A percentile compares a stretch with the other conserved stretches of the same genome.
Conservation (phyloP, 1,284 basidiomycete species). For the Megacollybia platyphylla region DNA sequence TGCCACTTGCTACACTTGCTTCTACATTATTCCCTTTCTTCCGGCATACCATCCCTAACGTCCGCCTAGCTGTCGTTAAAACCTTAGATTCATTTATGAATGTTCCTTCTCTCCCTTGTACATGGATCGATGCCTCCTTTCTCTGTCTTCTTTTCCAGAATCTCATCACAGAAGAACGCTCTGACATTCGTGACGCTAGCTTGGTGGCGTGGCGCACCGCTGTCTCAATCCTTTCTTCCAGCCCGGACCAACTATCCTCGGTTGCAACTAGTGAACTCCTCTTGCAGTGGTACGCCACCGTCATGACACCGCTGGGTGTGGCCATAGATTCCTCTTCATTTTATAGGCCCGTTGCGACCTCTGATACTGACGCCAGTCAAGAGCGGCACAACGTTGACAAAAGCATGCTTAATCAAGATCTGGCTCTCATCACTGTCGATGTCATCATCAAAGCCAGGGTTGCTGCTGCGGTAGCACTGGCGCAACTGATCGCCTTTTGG, state of each 20-base stretch:
- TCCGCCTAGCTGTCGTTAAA: conserved; percentile 88
- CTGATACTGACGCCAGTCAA: conserved; percentile 29
- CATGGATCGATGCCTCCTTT: conserved; percentile 76
- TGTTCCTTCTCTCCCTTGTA: conserved; percentile 61
- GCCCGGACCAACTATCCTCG: conserved; percentile 34
- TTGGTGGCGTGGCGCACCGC: conserved; percentile 72
- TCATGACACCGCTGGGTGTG: conserved; percentile 87
- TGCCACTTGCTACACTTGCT: conserved; percentile 69
- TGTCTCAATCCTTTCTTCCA: conserved; percentile 38
- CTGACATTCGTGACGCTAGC: conserved; percentile 75
- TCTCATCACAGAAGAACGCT: conserved; percentile 84
- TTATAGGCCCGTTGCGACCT: conserved; percentile 43
- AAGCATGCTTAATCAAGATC: conserved; percentile 87
- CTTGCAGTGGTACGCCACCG: conserved; percentile 75
- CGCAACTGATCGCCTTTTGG: conserved; percentile 61
- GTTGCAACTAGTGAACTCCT: conserved; percentile 40
- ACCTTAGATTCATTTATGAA: conserved; percentile 82
- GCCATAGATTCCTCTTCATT: conserved; percentile 69
- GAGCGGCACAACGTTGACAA: conserved; percentile 94
- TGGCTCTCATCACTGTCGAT: conserved; percentile 75
- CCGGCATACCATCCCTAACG: conserved; percentile 91
- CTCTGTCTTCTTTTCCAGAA: conserved; percentile 90
- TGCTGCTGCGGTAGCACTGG: conserved; percentile 72
- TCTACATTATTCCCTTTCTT: conserved; percentile 93
- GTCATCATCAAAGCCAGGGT: conserved; percentile 75